phyloP scores from a whole-genome alignment of 1,284 basidiomycete genomes.

The Tremellales sp. region DNA sequence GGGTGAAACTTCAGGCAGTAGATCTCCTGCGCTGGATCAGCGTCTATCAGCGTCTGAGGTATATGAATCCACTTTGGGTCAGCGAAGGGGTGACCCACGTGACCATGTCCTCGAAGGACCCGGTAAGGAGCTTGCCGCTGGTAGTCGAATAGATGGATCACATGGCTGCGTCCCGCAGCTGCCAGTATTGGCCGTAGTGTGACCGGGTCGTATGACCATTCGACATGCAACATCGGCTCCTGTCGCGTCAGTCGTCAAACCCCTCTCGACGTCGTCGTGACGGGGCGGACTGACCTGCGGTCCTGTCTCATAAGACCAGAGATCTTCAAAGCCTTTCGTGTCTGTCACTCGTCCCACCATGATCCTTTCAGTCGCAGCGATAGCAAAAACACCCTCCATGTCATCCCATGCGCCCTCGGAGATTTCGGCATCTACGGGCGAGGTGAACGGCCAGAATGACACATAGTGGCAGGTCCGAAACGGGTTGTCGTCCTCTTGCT shows the following conservation, averaged over 20 bases:
- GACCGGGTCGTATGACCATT: constrained; percentile 32
- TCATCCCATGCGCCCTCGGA: neutral
- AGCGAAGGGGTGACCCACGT: constrained; percentile 16
- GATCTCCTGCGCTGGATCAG: constrained; percentile 18
- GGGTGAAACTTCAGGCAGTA: constrained; percentile 22
- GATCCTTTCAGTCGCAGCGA: neutral
- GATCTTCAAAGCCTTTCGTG: neutral
- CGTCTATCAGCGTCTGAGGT: too few relatives aligned
- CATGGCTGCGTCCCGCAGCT: constrained; percentile 14
- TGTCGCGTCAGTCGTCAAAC: neutral
- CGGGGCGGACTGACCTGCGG: too few relatives aligned
- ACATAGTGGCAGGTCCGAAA: too few relatives aligned
- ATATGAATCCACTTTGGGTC: too few relatives aligned
- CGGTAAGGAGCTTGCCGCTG: constrained; percentile 6
- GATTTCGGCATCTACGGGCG: neutral
- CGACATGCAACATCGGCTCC: constrained; percentile 17
- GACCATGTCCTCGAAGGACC: constrained; percentile 29
- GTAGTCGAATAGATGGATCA: constrained; percentile 30
- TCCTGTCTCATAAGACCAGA: neutral
- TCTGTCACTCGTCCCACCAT: neutral
- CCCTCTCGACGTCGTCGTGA: too few relatives aligned
- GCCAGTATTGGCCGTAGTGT: constrained; percentile 30
- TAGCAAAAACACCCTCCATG: neutral
- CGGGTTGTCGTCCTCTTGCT: too few relatives aligned
- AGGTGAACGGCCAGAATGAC: neutral